Evolutionary conservation across 2,329 filamentous ascomycete genomes (phyloP), one percentile per base, ranked within the genome.

Genomic region (Calonectria ilicicola): DNA sequence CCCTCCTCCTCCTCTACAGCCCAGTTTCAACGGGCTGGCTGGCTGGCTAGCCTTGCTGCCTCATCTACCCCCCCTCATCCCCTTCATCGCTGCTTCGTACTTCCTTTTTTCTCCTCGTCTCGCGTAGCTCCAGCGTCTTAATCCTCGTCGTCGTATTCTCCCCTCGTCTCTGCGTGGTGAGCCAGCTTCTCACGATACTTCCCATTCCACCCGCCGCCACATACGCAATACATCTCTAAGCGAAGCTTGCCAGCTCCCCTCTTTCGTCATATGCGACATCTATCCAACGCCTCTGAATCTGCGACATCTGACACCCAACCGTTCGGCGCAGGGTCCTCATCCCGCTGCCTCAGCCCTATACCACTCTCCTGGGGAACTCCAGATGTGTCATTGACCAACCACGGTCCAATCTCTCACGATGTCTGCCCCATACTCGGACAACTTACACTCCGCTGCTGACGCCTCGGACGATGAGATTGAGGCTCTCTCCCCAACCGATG

Each of bases 401-500:
- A 58, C 40, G 38, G 27, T 23, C 63, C 32, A 38, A 19, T 23
- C 35, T 15, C 17, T 38, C 58, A 38, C 77, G 80, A 89, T 88
- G 87, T 81, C 86, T 65, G 79, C 80, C 35, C 85, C 85, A n/a
- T 86, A 87, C 80, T 85, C 87, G 29, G 87, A 88, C 79, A 84
- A 87, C 74, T 80, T 88, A 73, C 87, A 87, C 82, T 86, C 85
- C 71, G 83, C 81, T 73, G 78, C 80, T 65, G 84, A 85, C 80
- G 42, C 49, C 15, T 84, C 85, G 60, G 81, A 80, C 70, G 80
- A 84, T 46, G 77, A 84, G 35, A 66, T 81, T 66, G 81, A 84
- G 68, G 81, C 82, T 47, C 81, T 88, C 69, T 89, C 87, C 35
- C 88, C 88, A 46, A 85, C 87, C n/a, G 86, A 90, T 72, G 88